Conservation (phyloP, 257 asterid species). For the Cruciata laevipes region DNA sequence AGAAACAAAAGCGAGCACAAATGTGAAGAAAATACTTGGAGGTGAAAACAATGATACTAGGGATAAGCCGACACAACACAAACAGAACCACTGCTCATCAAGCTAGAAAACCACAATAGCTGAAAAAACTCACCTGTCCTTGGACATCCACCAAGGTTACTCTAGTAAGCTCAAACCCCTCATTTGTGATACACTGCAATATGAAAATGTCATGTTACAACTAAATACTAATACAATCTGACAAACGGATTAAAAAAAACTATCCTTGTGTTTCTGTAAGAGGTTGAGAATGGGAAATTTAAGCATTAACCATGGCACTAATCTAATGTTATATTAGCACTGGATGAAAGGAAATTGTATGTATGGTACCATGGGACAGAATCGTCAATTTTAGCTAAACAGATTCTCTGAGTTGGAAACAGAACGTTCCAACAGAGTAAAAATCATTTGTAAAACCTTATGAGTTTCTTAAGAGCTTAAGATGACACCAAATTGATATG, state of each 20-base stretch:
- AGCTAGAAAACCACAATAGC: conserved; percentile 9
- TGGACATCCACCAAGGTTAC: conserved; percentile 64
- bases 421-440: background rate
- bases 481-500: background rate
- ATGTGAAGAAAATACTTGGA: too few relatives aligned
- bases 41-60: background rate
- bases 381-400: background rate
- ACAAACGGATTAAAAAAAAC: background rate
- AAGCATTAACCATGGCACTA: background rate
- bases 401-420: background rate
- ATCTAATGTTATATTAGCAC: background rate
- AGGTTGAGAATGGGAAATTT: background rate
- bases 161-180: conserved; percentile 94
- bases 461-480: background rate
- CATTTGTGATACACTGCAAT: conserved; percentile 69
- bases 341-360: background rate
- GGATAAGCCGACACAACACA: conserved; percentile 1
- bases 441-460: background rate
- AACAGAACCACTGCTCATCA: background rate
- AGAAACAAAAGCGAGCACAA: background rate
- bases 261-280: background rate
- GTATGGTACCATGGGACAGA: background rate
- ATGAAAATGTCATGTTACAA: background rate
- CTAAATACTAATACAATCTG: background rate
- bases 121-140: conserved; percentile 52